Conservation (phyloP, 306 rosid species). For the Vachellia collinsii region DNA sequence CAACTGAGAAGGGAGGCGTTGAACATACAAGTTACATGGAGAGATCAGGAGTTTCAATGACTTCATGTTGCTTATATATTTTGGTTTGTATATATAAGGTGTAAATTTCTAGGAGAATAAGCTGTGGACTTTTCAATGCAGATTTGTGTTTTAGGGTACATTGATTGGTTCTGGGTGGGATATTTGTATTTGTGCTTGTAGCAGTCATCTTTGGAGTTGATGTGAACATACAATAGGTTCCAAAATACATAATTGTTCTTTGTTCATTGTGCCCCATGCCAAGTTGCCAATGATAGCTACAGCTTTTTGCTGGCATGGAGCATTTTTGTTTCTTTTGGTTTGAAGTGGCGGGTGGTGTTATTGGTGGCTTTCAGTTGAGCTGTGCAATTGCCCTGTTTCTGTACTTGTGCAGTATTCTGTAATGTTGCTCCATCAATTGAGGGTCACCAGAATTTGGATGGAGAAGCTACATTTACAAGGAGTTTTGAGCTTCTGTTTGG, state of each 20-base stretch:
- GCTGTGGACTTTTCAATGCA: constrained; percentile 18
- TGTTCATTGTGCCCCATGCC: neutral
- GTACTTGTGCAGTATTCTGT: neutral
- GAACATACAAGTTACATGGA: neutral
- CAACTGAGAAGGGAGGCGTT: constrained; percentile 13
- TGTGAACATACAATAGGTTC: neutral
- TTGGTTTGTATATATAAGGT: constrained; percentile 10
- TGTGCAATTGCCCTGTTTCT: neutral
- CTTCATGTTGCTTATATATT: neutral
- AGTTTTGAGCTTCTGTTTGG: neutral
- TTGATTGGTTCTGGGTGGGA: neutral
- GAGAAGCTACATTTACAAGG: neutral
- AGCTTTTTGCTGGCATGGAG: constrained; percentile 8
- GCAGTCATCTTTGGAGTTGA: neutral
- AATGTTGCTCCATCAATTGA: neutral
- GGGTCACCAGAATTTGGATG: constrained; percentile 14
- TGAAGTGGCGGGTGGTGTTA: neutral
- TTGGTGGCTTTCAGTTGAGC: neutral
- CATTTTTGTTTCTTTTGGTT: neutral
- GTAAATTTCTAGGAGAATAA: constrained; percentile 26
- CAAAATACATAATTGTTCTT: neutral
- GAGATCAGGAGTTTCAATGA: neutral
- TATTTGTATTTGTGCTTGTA: neutral
- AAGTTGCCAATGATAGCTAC: neutral
- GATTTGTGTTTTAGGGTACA: neutral